A percentile compares a stretch with the other conserved stretches of the same genome.
Evolutionary conservation across 208 protist species (phyloP).

Genomic region (Crithidia thermophila): DNA sequence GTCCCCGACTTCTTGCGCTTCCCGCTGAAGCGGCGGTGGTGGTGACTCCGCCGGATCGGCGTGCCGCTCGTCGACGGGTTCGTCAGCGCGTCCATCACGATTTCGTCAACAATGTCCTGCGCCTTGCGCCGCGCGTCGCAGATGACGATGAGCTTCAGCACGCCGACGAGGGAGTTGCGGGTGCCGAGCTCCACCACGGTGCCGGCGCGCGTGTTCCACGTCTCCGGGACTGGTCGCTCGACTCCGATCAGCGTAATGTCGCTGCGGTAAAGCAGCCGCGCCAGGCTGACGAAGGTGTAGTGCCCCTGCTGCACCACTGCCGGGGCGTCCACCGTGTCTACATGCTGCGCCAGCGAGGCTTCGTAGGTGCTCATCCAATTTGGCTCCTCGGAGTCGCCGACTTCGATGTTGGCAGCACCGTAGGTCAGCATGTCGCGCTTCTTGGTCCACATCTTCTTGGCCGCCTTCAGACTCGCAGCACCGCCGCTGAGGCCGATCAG

Average conservation of each 20-base stretch:
- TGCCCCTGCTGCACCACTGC: constrained; percentile 23
- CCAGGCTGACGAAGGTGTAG: constrained; percentile 38
- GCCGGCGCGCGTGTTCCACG: background rate
- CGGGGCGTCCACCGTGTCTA: constrained; percentile 27
- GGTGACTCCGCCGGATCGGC: background rate
- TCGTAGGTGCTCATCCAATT: constrained; percentile 47
- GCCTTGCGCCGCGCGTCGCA: constrained; percentile 25
- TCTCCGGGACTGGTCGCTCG: constrained; percentile 5
- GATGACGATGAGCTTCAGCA: constrained; percentile 42
- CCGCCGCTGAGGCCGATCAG: constrained; percentile 31
- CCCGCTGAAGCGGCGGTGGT: background rate
- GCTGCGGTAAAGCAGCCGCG: constrained; percentile 27
- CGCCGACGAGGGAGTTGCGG: constrained; percentile 25
- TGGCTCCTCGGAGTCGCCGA: constrained; percentile 20
- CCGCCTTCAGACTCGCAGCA: constrained; percentile 28
- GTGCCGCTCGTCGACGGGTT: constrained; percentile 13
- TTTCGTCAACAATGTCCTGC: constrained; percentile 25
- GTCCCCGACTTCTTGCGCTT: background rate
- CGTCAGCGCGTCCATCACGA: constrained; percentile 21
- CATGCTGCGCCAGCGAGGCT: constrained; percentile 44
- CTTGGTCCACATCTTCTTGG: constrained; percentile 29
- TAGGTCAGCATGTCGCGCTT: constrained; percentile 48
- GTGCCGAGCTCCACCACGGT: constrained; percentile 35
- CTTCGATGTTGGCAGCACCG: constrained; percentile 24
- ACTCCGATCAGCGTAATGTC: constrained; percentile 43